Percentiles rank a stretch among this genome's conserved stretches.
Evolutionary conservation across 345 rosid genomes (phyloP).

Genomic region (Hypericum perforatum): DNA sequence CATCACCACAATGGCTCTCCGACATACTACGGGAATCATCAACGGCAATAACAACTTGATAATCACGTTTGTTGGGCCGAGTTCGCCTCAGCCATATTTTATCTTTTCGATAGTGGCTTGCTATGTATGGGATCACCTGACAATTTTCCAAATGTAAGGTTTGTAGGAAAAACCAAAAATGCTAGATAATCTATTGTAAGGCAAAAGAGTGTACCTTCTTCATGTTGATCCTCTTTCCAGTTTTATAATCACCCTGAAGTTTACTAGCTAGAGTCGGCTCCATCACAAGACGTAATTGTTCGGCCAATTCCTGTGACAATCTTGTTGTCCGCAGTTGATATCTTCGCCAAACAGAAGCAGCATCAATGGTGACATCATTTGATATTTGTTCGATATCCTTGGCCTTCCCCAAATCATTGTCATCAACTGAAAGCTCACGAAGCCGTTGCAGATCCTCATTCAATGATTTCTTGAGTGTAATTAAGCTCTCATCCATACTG

Average conservation of each 20-base stretch:
- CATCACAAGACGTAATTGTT: constrained; percentile 85
- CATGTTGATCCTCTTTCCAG: constrained; percentile 96
- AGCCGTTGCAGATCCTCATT: constrained; percentile 33
- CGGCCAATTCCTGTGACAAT: constrained; percentile 87
- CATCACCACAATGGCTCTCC: constrained; percentile 72
- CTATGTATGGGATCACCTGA: constrained; percentile 86
- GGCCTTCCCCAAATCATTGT: constrained; percentile 27
- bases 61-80: constrained; percentile 90
- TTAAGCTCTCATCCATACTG: constrained; percentile 36
- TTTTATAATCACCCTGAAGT: constrained; percentile 91
- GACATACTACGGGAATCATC: constrained; percentile 96
- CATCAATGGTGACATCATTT: constrained; percentile 30
- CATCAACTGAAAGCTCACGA: constrained; percentile 37
- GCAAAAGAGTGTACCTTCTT: constrained; percentile 45
- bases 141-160: constrained; percentile 1
- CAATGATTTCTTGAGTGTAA: constrained; percentile 39
- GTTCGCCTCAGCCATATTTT: constrained; percentile 95
- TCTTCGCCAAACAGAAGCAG: constrained; percentile 62
- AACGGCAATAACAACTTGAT: constrained; percentile 83
- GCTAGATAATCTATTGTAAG: background rate
- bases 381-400: constrained; percentile 37
- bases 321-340: constrained; percentile 65
- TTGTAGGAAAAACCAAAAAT: background rate
- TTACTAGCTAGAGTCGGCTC: constrained; percentile 91
- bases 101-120: constrained; percentile 88